phyloP scores from a whole-genome alignment of 2,329 filamentous ascomycete species.

The Fusarium redolens region DNA sequence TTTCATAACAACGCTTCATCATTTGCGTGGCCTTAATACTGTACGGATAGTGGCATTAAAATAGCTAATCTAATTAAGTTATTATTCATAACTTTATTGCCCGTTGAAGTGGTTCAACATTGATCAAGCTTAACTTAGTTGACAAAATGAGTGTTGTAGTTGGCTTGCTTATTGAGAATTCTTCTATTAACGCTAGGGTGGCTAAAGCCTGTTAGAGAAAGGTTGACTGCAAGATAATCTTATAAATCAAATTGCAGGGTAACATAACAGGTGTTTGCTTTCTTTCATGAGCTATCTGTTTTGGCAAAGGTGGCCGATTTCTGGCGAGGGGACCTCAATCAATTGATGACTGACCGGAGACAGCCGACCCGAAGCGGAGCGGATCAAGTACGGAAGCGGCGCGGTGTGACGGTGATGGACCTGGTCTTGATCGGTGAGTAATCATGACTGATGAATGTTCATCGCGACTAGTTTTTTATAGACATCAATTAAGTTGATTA shows the following conservation, averaged over 20 bases:
- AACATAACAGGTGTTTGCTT: not conserved
- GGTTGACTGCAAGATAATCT: not conserved
- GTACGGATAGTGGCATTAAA: accelerated
- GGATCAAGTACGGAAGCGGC: not conserved
- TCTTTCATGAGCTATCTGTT: not conserved
- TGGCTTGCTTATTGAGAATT: not conserved
- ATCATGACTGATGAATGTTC: not conserved
- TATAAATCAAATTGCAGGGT: no score
- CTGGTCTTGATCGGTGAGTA: not conserved
- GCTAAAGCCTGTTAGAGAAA: no score
- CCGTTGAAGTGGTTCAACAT: accelerated
- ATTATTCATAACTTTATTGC: not conserved
- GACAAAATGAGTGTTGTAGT: not conserved
- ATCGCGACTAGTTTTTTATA: no score
- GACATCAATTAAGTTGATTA: not conserved
- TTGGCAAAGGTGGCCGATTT: not conserved
- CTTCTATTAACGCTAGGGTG: no score
- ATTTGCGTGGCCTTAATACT: accelerated
- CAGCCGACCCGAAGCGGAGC: not conserved
- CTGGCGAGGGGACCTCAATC: not conserved
- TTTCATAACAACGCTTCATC: accelerated
- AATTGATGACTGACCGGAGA: not conserved
- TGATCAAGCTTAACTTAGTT: accelerated
- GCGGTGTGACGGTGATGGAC: not conserved
- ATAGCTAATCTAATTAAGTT: no score